These are phyloP conservation scores for Aspergillus transmontanensis DNA, from an alignment of 2,329 filamentous ascomycete species.

Conservation along the genomic window DNA sequence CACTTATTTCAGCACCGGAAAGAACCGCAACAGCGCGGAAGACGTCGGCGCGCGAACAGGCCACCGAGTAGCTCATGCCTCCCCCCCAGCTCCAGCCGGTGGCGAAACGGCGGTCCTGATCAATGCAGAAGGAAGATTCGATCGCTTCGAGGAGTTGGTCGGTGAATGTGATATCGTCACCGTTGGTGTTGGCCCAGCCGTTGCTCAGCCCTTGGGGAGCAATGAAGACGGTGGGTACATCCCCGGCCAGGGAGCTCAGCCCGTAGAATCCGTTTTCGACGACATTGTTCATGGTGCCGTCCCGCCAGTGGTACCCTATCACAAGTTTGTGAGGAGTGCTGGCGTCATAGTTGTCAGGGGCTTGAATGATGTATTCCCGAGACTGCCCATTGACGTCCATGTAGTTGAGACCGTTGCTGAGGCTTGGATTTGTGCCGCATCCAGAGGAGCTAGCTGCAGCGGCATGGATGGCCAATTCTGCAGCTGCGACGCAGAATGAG, in stretches of 20 bases:
- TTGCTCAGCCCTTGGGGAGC: no score
- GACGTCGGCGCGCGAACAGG: constrained; percentile 43
- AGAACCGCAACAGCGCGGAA: constrained; percentile 40
- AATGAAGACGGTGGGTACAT: no score
- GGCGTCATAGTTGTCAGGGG: constrained; percentile 5
- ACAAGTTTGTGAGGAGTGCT: constrained; percentile 4
- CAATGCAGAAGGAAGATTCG: constrained; percentile 46
- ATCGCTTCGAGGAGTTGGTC: constrained; percentile 42
- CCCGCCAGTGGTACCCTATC: constrained; percentile 9
- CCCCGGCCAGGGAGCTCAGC: no score
- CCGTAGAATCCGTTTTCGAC: constrained; percentile 21
- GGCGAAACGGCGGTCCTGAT: constrained; percentile 46
- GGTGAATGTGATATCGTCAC: constrained; percentile 31
- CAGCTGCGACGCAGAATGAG: background rate
- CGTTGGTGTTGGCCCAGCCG: no score
- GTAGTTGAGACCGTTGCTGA: constrained; percentile 1
- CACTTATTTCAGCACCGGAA: no score
- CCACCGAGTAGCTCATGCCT: constrained; percentile 47
- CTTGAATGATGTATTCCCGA: constrained; percentile 8
- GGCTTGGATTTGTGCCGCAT: constrained; percentile 12
- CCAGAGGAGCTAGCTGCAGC: constrained; percentile 7
- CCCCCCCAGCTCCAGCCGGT: constrained; percentile 52
- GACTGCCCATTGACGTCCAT: background rate
- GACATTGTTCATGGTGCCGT: constrained; percentile 7
- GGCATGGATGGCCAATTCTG: background rate